These are phyloP conservation scores for Stachybotrys chlorohalonatus DNA, from an alignment of 2,329 filamentous ascomycete genomes.

Conservation along the genomic window DNA sequence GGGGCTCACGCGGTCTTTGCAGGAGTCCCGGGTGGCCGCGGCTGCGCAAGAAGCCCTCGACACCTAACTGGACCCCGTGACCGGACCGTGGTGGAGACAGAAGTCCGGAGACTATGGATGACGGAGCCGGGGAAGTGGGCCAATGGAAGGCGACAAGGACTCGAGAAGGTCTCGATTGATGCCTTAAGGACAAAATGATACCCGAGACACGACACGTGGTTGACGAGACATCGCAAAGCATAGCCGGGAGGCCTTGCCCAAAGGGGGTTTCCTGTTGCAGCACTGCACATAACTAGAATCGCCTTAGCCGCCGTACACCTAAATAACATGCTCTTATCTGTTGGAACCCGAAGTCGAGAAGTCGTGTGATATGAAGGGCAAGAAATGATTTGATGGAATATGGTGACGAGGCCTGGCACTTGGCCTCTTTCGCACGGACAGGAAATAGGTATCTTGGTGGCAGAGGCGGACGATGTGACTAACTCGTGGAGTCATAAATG, in stretches of 20 bases:
- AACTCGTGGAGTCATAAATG: no score
- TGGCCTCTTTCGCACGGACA: no score
- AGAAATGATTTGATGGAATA: no score
- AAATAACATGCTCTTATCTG: no score
- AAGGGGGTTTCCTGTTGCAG: neutral
- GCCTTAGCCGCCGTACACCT: neutral
- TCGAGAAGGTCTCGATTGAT: neutral
- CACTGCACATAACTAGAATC: neutral
- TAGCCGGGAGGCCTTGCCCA: neutral
- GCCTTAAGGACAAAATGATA: neutral
- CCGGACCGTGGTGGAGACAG: neutral
- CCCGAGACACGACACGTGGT: neutral
- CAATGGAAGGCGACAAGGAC: neutral
- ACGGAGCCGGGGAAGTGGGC: neutral
- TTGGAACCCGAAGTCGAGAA: neutral
- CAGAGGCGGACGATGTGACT: no score
- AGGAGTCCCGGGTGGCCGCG: slow-evolving; percentile 13
- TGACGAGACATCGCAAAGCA: neutral
- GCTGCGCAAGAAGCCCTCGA: slow-evolving; percentile 14
- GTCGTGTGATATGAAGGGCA: neutral
- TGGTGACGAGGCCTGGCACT: no score
- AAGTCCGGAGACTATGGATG: neutral
- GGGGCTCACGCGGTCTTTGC: slow-evolving; percentile 18
- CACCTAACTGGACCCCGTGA: neutral
- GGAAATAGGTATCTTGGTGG: no score